Conservation (phyloP, 2,329 filamentous ascomycete genomes). For the Xylariomycetidae sp. region DNA sequence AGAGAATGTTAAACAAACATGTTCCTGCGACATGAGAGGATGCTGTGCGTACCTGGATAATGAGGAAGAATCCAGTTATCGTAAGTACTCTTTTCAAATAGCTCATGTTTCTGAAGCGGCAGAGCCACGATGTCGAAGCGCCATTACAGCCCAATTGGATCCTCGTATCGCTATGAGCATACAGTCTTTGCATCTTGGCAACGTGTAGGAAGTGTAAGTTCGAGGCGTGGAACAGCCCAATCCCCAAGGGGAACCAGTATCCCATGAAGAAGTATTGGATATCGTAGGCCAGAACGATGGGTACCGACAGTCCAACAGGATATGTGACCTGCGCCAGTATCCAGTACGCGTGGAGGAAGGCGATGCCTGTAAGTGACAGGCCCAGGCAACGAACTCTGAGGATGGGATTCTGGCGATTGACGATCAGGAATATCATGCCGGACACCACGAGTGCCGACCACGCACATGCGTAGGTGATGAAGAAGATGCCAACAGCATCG, state of each 20-base stretch:
- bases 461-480: slow-evolving; percentile 15
- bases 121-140: slow-evolving; percentile 25
- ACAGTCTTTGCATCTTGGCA: slow-evolving; percentile 42
- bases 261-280: slow-evolving; percentile 56
- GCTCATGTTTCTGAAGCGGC: slow-evolving; percentile 29
- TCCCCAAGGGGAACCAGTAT: slow-evolving; percentile 49
- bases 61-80: slow-evolving; percentile 41
- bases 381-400: slow-evolving; percentile 35
- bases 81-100: slow-evolving; percentile 35
- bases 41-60: slow-evolving; percentile 38
- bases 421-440: slow-evolving; percentile 29
- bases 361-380: slow-evolving; percentile 34
- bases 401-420: slow-evolving; percentile 28
- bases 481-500: slow-evolving; percentile 18
- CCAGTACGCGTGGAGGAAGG: slow-evolving; percentile 33
- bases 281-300: slow-evolving; percentile 35
- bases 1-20: background rate
- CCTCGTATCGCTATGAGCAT: too few relatives aligned
- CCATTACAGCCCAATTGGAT: slow-evolving; percentile 18
- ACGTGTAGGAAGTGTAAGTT: slow-evolving; percentile 47
- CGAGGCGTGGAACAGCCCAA: slow-evolving; percentile 52
- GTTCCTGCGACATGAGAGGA: slow-evolving; percentile 2
- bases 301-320: slow-evolving; percentile 35
- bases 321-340: slow-evolving; percentile 36
- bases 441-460: slow-evolving; percentile 25